These are phyloP conservation scores for Suhomyces terraborum DNA, from an alignment of 1,139 yeast genomes.

Conservation along the genomic window DNA sequence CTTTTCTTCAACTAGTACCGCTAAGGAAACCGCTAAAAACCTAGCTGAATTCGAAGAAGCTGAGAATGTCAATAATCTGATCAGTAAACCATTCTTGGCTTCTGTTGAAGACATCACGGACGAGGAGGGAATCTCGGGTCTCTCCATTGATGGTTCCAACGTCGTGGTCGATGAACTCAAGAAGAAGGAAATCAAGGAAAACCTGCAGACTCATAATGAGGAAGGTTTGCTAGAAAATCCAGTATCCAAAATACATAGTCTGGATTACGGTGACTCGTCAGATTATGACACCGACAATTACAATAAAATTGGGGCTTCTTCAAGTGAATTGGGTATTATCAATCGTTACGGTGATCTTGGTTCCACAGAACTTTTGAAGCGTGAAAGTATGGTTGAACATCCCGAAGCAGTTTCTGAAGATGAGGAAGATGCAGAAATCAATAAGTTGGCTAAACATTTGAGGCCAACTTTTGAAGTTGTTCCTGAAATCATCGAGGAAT, in stretches of 20 bases:
- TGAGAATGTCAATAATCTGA: neutral
- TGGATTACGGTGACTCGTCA: constrained; percentile 1
- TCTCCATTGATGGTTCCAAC: constrained; percentile 13
- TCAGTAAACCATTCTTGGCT: constrained; percentile 17
- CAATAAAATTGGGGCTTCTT: neutral
- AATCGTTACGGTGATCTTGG: constrained; percentile 23
- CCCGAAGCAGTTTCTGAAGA: constrained; percentile 15
- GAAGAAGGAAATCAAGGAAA: constrained; percentile 15
- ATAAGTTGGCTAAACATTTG: constrained; percentile 28
- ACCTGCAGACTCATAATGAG: no score
- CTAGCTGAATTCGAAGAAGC: neutral
- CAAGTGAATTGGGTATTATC: constrained; percentile 27
- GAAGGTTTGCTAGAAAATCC: neutral
- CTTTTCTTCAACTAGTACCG: neutral
- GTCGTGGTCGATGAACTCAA: constrained; percentile 27
- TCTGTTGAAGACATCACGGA: constrained; percentile 13
- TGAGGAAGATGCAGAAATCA: constrained; percentile 22
- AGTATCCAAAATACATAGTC: neutral
- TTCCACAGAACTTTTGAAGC: constrained; percentile 17
- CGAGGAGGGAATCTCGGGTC: constrained; percentile 7
- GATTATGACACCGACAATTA: constrained; percentile 11
- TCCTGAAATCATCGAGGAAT: constrained; percentile 32
- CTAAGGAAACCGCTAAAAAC: neutral
- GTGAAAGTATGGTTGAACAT: constrained; percentile 12
- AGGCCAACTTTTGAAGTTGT: constrained; percentile 37